phyloP scores from a whole-genome alignment of 2,329 filamentous ascomycete species.

The Aspergillaceae sp. region DNA sequence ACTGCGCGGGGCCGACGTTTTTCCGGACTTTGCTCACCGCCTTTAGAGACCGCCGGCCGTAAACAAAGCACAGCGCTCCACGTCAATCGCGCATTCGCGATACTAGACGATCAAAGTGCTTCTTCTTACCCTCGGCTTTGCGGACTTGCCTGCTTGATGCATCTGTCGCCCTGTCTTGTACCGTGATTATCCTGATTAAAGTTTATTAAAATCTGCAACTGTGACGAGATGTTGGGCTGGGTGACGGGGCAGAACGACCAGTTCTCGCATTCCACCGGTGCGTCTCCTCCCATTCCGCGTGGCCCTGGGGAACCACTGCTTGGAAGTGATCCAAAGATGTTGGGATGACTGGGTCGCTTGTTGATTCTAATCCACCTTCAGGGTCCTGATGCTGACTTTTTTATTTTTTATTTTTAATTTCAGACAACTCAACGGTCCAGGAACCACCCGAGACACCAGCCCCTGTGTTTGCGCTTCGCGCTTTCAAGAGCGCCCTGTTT shows the following conservation, averaged over 20 bases:
- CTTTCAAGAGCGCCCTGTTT: conserved; percentile 57
- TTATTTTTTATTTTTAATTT: conserved; percentile 1
- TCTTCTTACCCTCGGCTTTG: too few species aligned
- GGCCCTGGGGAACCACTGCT: conserved; percentile 2
- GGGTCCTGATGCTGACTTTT: conserved; percentile 1
- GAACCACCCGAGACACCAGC: conserved; percentile 57
- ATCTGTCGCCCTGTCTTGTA: conserved; percentile 6
- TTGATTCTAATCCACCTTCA: neutral
- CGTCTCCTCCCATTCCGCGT: conserved; percentile 1
- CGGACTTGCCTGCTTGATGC: conserved; percentile 12
- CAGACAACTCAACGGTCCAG: conserved; percentile 44
- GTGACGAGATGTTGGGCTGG: conserved; percentile 26
- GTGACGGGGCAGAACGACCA: conserved; percentile 23
- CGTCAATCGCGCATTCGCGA: conserved; percentile 13
- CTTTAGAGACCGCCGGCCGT: conserved; percentile 11
- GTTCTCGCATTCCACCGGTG: conserved; percentile 21
- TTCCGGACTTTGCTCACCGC: conserved; percentile 13
- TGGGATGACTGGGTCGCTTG: neutral
- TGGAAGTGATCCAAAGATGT: neutral
- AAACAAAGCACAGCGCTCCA: conserved; percentile 28
- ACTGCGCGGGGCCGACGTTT: conserved; percentile 8
- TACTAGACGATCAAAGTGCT: conserved; percentile 1
- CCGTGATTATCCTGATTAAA: conserved; percentile 3
- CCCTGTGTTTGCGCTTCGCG: conserved; percentile 58
- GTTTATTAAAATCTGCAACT: conserved; percentile 4